Evolutionary conservation across 2,329 filamentous ascomycete genomes (phyloP).

Genomic region (Trichoderma gracile): DNA sequence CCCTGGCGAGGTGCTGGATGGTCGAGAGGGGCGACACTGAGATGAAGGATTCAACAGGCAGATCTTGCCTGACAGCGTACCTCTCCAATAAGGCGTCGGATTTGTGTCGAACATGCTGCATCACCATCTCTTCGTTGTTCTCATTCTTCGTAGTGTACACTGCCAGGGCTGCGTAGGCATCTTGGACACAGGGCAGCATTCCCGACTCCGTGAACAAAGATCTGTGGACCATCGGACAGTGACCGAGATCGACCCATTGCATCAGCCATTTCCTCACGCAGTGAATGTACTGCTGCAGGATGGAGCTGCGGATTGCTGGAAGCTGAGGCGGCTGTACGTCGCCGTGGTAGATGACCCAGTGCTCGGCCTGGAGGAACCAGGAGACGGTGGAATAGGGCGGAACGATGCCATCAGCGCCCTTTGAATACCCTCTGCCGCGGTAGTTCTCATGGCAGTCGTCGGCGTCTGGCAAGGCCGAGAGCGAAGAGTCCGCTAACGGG

Average conservation of each 20-base stretch:
- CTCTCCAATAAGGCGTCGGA: conserved; percentile 23
- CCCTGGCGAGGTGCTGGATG: conserved; percentile 30
- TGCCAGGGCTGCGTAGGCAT: conserved; percentile 34
- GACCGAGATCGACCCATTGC: conserved; percentile 33
- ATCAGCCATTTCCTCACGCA: conserved; percentile 31
- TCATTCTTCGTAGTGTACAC: conserved; percentile 34
- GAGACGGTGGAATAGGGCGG: background rate
- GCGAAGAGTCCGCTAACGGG: background rate
- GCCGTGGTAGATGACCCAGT: conserved; percentile 29
- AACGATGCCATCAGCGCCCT: background rate
- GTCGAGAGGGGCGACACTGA: background rate
- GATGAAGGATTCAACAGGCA: background rate
- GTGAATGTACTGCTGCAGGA: conserved; percentile 35
- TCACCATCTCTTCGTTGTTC: conserved; percentile 31
- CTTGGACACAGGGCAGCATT: conserved; percentile 33
- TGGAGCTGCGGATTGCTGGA: conserved; percentile 8
- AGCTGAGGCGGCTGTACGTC: background rate
- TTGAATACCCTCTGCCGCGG: background rate
- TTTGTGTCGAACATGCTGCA: conserved; percentile 33
- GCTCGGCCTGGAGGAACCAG: conserved; percentile 30
- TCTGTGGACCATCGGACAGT: conserved; percentile 35
- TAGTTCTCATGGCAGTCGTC: background rate
- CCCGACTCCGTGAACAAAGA: conserved; percentile 32
- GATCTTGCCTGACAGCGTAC: background rate
- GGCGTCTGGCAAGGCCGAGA: background rate